Conservation (phyloP, 2,329 filamentous ascomycete species). For the Alternaria novae-zelandiae region DNA sequence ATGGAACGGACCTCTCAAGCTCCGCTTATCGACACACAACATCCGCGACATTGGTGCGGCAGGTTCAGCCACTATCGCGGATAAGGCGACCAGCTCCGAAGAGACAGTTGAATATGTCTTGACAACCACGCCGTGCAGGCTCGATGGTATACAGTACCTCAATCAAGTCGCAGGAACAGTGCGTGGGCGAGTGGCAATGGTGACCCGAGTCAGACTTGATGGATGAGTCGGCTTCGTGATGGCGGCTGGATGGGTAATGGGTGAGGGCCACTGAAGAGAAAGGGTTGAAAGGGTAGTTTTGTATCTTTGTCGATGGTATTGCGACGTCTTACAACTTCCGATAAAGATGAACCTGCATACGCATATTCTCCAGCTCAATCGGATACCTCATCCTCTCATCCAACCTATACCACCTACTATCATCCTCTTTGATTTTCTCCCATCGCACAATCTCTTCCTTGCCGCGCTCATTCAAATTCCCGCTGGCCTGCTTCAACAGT, state of each 20-base stretch:
- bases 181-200: no score
- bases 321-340: slow-evolving; percentile 9
- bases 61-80: no score
- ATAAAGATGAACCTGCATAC: slow-evolving; percentile 91
- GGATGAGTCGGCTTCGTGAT: background rate
- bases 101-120: no score
- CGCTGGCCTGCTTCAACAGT: slow-evolving; percentile 56
- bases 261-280: background rate
- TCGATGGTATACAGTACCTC: no score
- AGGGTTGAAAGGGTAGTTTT: background rate
- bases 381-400: slow-evolving; percentile 71
- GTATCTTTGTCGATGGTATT: background rate
- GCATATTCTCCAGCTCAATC: slow-evolving; percentile 90
- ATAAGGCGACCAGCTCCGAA: no score
- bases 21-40: background rate
- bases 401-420: slow-evolving; percentile 86
- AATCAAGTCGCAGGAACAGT: no score
- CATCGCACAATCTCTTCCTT: slow-evolving; percentile 55
- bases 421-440: slow-evolving; percentile 76
- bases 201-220: no score
- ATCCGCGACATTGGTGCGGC: background rate
- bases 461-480: slow-evolving; percentile 16
- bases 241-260: background rate
- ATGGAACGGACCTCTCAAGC: background rate
- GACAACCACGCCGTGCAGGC: no score